Percentiles rank a stretch among this genome's conserved stretches.
Conservation (phyloP, 2,329 filamentous ascomycete species). For the Microcera coccophila region DNA sequence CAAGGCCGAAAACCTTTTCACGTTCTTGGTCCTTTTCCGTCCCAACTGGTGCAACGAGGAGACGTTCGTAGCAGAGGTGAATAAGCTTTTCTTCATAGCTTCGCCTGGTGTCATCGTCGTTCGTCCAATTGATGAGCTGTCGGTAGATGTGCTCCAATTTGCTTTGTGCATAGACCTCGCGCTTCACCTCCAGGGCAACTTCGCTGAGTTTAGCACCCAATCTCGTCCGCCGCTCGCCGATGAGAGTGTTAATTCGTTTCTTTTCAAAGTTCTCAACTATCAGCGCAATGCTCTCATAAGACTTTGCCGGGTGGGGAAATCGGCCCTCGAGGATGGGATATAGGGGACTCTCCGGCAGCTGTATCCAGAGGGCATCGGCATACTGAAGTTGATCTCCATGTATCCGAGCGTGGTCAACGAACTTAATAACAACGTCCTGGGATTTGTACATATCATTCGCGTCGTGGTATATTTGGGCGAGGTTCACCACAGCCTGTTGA, state of each 20-base stretch:
- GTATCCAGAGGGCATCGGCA: conserved; percentile 68
- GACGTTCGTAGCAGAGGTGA: conserved; percentile 71
- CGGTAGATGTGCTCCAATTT: conserved; percentile 76
- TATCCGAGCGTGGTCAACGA: conserved; percentile 67
- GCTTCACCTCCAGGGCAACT: conserved; percentile 81
- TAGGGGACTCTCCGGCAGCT: conserved; percentile 75
- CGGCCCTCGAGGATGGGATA: conserved; percentile 82
- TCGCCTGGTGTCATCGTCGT: conserved; percentile 78
- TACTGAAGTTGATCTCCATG: conserved; percentile 71
- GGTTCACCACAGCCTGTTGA: conserved; percentile 64
- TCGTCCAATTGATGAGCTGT: conserved; percentile 84
- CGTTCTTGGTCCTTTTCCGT: conserved; percentile 66
- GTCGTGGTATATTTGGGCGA: conserved; percentile 71
- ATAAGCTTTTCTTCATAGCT: conserved; percentile 88
- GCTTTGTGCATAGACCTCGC: conserved; percentile 74
- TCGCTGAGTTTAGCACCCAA: conserved; percentile 79
- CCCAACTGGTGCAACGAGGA: conserved; percentile 63
- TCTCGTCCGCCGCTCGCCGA: conserved; percentile 82
- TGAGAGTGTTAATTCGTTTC: conserved; percentile 82
- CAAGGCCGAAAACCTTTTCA: conserved; percentile 68
- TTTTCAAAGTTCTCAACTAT: conserved; percentile 84
- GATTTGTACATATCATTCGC: conserved; percentile 61
- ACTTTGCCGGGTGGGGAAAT: conserved; percentile 72
- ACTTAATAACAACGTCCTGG: conserved; percentile 72
- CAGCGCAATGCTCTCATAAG: conserved; percentile 77